These are phyloP conservation scores for Antitrichia curtipendula DNA, from an alignment of 225 moss, liverwort and hornwort species.

Conservation along the genomic window DNA sequence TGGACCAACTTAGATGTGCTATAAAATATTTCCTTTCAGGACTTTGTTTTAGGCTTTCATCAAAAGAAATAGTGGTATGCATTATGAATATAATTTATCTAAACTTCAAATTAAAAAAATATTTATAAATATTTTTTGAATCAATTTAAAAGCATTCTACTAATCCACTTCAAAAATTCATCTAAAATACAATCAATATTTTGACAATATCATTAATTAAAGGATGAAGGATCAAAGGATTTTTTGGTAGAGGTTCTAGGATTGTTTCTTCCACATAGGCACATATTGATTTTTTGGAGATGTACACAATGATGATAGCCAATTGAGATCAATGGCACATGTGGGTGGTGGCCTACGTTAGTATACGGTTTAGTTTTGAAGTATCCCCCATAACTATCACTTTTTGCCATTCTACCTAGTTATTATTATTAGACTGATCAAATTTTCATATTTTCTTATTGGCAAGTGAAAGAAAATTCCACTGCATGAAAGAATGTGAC, in stretches of 20 bases:
- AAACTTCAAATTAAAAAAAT: background rate
- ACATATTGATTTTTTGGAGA: background rate
- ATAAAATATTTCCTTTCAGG: background rate
- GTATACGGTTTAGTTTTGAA: too few relatives aligned
- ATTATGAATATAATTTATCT: background rate
- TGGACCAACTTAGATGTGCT: too few relatives aligned
- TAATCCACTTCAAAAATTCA: rapidly evolving
- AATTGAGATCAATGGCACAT: too few relatives aligned
- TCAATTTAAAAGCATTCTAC: background rate
- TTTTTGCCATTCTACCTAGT: too few relatives aligned
- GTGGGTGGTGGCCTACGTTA: too few relatives aligned
- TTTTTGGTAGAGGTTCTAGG: background rate
- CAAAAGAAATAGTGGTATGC: background rate
- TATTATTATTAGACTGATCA: too few relatives aligned
- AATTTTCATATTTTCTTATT: too few relatives aligned
- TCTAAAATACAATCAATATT: background rate
- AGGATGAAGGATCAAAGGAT: too few relatives aligned
- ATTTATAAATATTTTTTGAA: background rate
- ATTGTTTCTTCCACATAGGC: background rate
- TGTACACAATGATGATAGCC: background rate
- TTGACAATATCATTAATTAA: background rate
- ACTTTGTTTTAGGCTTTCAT: background rate
- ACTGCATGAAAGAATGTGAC: too few relatives aligned
- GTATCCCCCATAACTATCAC: too few relatives aligned
- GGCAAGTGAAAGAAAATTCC: too few relatives aligned